A percentile compares a stretch with the other conserved stretches of the same genome.
Evolutionary conservation across 2,329 filamentous ascomycete species (phyloP).

Genomic region (Ceratocystis destructans): DNA sequence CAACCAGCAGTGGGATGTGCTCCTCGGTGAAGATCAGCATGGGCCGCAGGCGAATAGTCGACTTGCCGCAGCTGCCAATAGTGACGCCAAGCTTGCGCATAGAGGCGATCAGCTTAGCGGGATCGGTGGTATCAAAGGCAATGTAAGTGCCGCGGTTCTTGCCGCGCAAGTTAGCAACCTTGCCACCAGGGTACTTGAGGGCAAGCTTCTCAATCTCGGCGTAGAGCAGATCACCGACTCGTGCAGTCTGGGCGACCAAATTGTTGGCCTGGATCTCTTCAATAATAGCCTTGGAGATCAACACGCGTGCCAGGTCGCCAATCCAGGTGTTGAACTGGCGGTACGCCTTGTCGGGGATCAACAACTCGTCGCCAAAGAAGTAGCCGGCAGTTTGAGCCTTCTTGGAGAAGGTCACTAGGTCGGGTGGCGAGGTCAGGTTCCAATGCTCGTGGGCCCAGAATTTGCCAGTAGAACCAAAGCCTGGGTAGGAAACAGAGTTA

Average conservation of each 20-base stretch:
- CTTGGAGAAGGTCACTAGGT: slow-evolving; percentile 93
- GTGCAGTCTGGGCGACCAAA: slow-evolving; percentile 64
- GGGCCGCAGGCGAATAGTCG: slow-evolving; percentile 57
- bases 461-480: slow-evolving; percentile 79
- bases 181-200: slow-evolving; percentile 46
- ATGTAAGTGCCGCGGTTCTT: slow-evolving; percentile 58
- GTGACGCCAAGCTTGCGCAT: slow-evolving; percentile 63
- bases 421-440: slow-evolving; percentile 63
- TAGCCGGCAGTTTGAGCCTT: slow-evolving; percentile 90
- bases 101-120: slow-evolving; percentile 51
- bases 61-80: slow-evolving; percentile 59
- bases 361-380: slow-evolving; percentile 68
- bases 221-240: slow-evolving; percentile 56
- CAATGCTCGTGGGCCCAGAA: slow-evolving; percentile 98
- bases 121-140: slow-evolving; percentile 59
- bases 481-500: neutral
- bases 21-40: slow-evolving; percentile 71
- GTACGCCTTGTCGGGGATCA: slow-evolving; percentile 85
- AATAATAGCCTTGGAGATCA: slow-evolving; percentile 78
- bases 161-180: slow-evolving; percentile 61
- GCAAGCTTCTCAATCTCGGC: slow-evolving; percentile 48
- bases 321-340: slow-evolving; percentile 98
- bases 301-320: slow-evolving; percentile 73
- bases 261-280: slow-evolving; percentile 62
- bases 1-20: slow-evolving; percentile 32